Percentiles rank a stretch among this genome's conserved stretches.
phyloP scores from a whole-genome alignment of 345 rosid genomes.

The Mercurialis annua region DNA sequence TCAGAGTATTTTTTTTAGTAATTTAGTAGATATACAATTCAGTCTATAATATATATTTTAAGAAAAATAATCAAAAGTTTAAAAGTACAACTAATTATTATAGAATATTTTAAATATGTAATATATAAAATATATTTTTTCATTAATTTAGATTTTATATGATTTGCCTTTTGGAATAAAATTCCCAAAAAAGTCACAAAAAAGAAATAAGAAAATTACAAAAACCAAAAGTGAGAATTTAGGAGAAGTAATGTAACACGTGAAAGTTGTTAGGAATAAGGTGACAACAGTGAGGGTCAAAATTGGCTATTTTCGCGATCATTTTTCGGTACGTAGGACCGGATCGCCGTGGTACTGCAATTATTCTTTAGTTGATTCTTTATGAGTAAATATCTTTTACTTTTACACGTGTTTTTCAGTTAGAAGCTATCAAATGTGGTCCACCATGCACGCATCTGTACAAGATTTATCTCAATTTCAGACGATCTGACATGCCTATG shows the following conservation, averaged over 20 bases:
- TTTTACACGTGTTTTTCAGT: neutral
- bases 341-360: neutral
- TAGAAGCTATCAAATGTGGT: neutral
- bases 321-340: neutral
- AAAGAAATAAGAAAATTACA: too few species aligned
- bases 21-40: too few species aligned
- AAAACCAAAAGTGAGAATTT: too few species aligned
- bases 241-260: constrained; percentile 14
- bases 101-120: too few species aligned
- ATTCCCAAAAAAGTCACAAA: too few species aligned
- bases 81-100: too few species aligned
- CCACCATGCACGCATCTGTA: neutral
- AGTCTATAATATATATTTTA: too few species aligned
- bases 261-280: neutral
- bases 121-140: too few species aligned
- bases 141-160: too few species aligned
- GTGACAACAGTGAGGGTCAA: constrained; percentile 8
- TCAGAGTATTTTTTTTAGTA: too few species aligned
- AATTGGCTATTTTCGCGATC: neutral
- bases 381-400: neutral
- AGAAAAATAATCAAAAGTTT: too few species aligned
- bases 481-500: neutral
- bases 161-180: too few species aligned
- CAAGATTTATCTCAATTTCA: neutral
- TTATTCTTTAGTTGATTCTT: neutral